Evolutionary conservation across 129 eudicot genomes (phyloP), one percentile per base, ranked within the genome.

Genomic region (Mikania micrantha): DNA sequence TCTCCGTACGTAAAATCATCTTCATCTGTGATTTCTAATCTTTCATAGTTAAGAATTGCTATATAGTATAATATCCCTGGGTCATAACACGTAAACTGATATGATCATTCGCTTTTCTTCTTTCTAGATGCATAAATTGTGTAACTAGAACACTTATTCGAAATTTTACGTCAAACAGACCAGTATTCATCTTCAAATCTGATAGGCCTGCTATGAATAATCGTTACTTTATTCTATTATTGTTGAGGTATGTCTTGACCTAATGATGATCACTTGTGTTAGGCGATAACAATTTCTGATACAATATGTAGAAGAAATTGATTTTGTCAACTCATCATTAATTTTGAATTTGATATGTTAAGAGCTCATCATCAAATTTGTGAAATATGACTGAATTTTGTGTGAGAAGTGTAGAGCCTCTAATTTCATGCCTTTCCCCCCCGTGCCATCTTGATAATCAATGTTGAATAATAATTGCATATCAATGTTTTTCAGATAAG

Each of bases 1-100:
- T 62, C 88, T 85, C 83, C 97, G 97, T 91, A 81, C 64, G 88
- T 66, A 24, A 29, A 66, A 61, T 75, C 66, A 15, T 13, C 44
- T n/a, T n/a, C n/a, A n/a, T n/a, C n/a, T n/a, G n/a, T n/a, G n/a
- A n/a, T n/a, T n/a, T n/a, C n/a, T n/a, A n/a, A n/a, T n/a, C n/a
- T n/a, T n/a, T n/a, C n/a, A n/a, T n/a, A n/a, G n/a, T n/a, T n/a
- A n/a, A n/a, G n/a, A n/a, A n/a, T n/a, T n/a, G n/a, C n/a, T n/a
- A n/a, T n/a, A n/a, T n/a, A n/a, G n/a, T n/a, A n/a, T n/a, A n/a
- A n/a, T n/a, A n/a, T n/a, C n/a, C n/a, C n/a, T 45, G n/a, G 7
- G 17, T 42, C 1, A 1, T 21, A 5, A 1, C 16, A 22, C 34
- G 1, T 28, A 62, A 11, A 36, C 6, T 35, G 9, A 3, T 34